Base-by-base conservation (phyloP, 2,329 filamentous ascomycete genomes). In the Fusarium sp. region DNA sequence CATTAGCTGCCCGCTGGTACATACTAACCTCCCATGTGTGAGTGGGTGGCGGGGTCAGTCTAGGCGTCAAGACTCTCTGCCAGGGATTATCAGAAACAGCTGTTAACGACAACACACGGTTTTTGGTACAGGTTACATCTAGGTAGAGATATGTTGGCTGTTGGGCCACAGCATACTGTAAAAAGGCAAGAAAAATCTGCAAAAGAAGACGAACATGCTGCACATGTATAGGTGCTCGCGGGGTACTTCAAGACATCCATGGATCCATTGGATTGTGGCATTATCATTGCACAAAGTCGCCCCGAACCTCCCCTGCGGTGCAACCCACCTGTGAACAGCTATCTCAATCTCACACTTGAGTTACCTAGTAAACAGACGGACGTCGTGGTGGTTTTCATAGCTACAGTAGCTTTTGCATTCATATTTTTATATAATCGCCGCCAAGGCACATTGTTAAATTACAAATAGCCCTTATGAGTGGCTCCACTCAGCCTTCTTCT, bases 401-500 rank as follows among this genome's bases (percentile, higher is more conserved):
- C 31, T 13, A 33, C 33, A 45, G 24, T 26, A 47, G 18, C 20
- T 33, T 47, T 52, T 69, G 44, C 56, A 63, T 58, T 63, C 28
- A 44, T 49, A 22, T 36, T 41, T 65, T 44, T 39, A 45, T 28
- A 36, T 11, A 47, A 24, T 48, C 6, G 8, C 26, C 18, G 18
- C 18, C 24, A 67, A 67, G 22, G 39, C 4, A 26, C 13, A 17
- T 26, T 17, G 42, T n/a, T 58, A n/a, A 18, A 36, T 17, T 35
- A 44, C 20, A 48, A 51, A 59, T 42, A 64, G 15, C n/a, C 42
- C 41, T 59, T 75, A 97, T 81, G 94, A 90, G 82, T 98, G 88
- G 70, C 89, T 91, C 96, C 96, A 99, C 82, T 96, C 91, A 1
- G 96, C 86, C 89, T 97, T 97, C 86, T 93, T 90, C 91, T 98